A percentile compares a stretch with the other conserved stretches of the same genome.
Conservation (phyloP, 2,329 filamentous ascomycete species). For the Exophiala viscosa region DNA sequence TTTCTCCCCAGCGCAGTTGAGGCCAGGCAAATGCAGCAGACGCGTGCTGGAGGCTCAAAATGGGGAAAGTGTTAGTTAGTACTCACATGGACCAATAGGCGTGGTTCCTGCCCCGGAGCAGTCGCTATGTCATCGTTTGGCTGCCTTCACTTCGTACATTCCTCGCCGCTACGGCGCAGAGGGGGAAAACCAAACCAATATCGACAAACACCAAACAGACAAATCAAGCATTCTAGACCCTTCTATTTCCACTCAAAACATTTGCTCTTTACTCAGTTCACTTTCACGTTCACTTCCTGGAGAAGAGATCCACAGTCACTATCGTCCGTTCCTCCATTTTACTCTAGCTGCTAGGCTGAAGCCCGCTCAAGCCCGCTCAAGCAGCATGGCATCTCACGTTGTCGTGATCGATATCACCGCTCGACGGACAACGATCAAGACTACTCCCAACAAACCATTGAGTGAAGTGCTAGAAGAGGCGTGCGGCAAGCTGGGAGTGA, state of each 20-base stretch:
- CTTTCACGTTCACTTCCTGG: background rate
- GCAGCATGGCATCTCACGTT: conserved; percentile 79
- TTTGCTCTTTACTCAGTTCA: conserved; percentile 1
- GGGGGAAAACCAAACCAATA: conserved; percentile 1
- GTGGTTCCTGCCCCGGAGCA: background rate
- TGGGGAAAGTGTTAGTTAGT: background rate
- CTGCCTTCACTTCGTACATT: conserved; percentile 2
- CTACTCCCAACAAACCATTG: conserved; percentile 73
- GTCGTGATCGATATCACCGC: conserved; percentile 79
- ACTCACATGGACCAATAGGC: conserved; percentile 13
- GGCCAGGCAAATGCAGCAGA: conserved; percentile 20
- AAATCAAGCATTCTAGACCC: conserved; percentile 29
- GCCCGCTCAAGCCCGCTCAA: background rate
- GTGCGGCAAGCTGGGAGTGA: conserved; percentile 73
- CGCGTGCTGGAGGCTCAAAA: conserved; percentile 18
- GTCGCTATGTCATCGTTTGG: conserved; percentile 22
- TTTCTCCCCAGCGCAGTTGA: too few species aligned
- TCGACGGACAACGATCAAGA: conserved; percentile 75
- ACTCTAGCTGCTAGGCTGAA: conserved; percentile 10
- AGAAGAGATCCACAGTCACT: background rate
- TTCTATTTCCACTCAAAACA: conserved; percentile 21
- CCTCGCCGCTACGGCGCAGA: conserved; percentile 5
- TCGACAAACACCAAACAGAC: conserved; percentile 1
- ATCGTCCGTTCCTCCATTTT: background rate
- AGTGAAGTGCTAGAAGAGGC: conserved; percentile 84